Evolutionary conservation across 129 eudicot species (phyloP).

Genomic region (Tagetes erecta): DNA sequence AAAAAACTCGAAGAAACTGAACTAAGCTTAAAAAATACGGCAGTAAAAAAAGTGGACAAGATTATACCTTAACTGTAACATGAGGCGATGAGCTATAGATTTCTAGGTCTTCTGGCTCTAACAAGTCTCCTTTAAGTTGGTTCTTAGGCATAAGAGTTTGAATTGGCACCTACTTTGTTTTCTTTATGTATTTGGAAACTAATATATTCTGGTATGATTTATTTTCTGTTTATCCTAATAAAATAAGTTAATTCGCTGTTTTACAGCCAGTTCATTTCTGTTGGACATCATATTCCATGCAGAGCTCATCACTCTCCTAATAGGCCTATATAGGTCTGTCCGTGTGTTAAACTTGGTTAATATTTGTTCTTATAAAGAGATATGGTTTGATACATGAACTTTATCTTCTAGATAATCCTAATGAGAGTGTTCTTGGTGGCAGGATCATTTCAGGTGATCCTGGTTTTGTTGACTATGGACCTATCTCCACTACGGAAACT

Average conservation of each 20-base stretch:
- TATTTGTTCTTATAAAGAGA: slow-evolving; percentile 3
- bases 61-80: slow-evolving; percentile 2
- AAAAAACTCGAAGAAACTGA: background rate
- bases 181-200: background rate
- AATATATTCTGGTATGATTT: background rate
- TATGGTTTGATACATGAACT: slow-evolving; percentile 2
- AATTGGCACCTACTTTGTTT: background rate
- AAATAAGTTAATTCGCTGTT: slow-evolving; percentile 5
- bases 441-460: slow-evolving; percentile 65
- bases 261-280: slow-evolving; percentile 48
- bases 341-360: slow-evolving; percentile 22
- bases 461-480: slow-evolving; percentile 46
- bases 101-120: background rate
- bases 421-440: slow-evolving; percentile 31
- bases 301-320: slow-evolving; percentile 39
- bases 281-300: slow-evolving; percentile 39
- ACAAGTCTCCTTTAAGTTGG: background rate
- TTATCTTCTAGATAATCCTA: slow-evolving; percentile 16
- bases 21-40: background rate
- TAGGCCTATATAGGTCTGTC: slow-evolving; percentile 51
- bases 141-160: background rate
- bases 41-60: background rate
- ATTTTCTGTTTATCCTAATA: background rate
- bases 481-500: slow-evolving; percentile 39
- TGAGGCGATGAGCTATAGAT: background rate